phyloP scores from a whole-genome alignment of 129 eudicot genomes.

The Daucus carota region DH1_v3.0 NC_030389.2:27211001-27211500 shows the following conservation, averaged over 20 bases:
- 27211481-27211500: too few species aligned
- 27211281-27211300: slow-evolving; percentile 12
- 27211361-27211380: too few species aligned
- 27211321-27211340: not conserved
- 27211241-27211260: slow-evolving; percentile 27
- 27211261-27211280: slow-evolving; percentile 15
- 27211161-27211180: slow-evolving; percentile 17
- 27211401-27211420: too few species aligned
- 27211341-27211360: too few species aligned
- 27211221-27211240: slow-evolving; percentile 13
- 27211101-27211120: slow-evolving; percentile 34
- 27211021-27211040: not conserved
- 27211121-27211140: slow-evolving; percentile 28
- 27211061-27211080: slow-evolving; percentile 12
- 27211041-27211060: slow-evolving; percentile 7
- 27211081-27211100: slow-evolving; percentile 24
- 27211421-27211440: too few species aligned
- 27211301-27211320: not conserved
- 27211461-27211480: too few species aligned
- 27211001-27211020: not conserved
- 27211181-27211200: slow-evolving; percentile 12
- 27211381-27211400: too few species aligned
- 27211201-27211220: slow-evolving; percentile 19
- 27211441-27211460: too few species aligned
- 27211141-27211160: slow-evolving; percentile 12